Percentiles rank a stretch among this genome's conserved stretches.
phyloP scores from a whole-genome alignment of 805 yeast species.

The Saturnispora silvae region DNA sequence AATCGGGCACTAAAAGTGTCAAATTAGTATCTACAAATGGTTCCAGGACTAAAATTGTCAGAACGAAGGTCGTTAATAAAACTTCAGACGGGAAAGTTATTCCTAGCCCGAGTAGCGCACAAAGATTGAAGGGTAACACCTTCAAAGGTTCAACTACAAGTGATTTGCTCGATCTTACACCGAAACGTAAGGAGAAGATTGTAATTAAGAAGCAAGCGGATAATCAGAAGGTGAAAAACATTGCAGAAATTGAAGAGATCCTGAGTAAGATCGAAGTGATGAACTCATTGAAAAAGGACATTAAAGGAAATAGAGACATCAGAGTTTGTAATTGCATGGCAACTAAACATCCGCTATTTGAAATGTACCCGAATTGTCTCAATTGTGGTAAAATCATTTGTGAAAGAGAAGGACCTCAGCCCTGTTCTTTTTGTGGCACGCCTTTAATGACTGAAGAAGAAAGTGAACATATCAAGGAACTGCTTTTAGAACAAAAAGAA shows the following conservation, averaged over 20 bases:
- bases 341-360: slow-evolving; percentile 76
- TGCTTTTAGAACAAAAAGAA: slow-evolving; percentile 44
- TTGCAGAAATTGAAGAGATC: slow-evolving; percentile 42
- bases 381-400: slow-evolving; percentile 94
- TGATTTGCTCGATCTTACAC: slow-evolving; percentile 33
- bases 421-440: slow-evolving; percentile 74
- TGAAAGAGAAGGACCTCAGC: slow-evolving; percentile 78
- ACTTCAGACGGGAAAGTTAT: background rate
- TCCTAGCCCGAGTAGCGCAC: background rate
- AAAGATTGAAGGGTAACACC: background rate
- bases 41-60: slow-evolving; percentile 9
- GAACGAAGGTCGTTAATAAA: slow-evolving; percentile 9
- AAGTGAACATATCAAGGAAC: slow-evolving; percentile 40
- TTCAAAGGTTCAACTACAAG: slow-evolving; percentile 34
- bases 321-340: slow-evolving; percentile 73
- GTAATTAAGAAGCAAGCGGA: slow-evolving; percentile 19
- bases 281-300: slow-evolving; percentile 5
- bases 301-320: slow-evolving; percentile 10
- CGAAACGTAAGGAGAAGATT: slow-evolving; percentile 12
- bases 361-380: slow-evolving; percentile 85
- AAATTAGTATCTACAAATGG: slow-evolving; percentile 12
- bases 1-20: slow-evolving; percentile 11
- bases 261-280: slow-evolving; percentile 34
- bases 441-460: slow-evolving; percentile 59
- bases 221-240: slow-evolving; percentile 37